Base-by-base conservation (phyloP, 2,329 filamentous ascomycete genomes). In the Chrysosporium keratinophilum region DNA sequence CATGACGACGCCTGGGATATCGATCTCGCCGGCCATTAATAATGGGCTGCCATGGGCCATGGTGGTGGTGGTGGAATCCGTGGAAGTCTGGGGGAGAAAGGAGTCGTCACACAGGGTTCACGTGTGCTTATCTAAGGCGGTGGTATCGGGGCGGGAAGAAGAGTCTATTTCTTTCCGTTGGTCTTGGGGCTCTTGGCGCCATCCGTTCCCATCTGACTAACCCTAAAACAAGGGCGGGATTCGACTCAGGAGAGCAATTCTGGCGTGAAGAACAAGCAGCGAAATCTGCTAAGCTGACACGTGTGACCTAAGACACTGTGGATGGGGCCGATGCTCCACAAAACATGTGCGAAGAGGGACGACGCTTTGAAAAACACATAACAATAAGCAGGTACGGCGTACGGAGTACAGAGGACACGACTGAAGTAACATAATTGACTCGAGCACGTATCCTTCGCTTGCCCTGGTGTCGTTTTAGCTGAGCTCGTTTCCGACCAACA, bases 271-370 rank as follows among this genome's bases (percentile, higher is more conserved):
- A 40, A 49, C 46, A n/a, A 49, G 20, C n/a, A 7, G 23, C 23
- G 23, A 28, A 15, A 42, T 28, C 48, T 50, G 48, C 48, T 50
- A 43, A 35, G 10, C 48, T 33, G 48, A 50, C 48, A 50, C 48
- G 48, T 50, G 48, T 50, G 48, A 50, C 48, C 23, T 42, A 20
- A 50, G 40, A 50, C 28, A 15, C 42, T 14, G 7, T 28, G 46
- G 31, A 50, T 50, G 48, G 48, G 48, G 48, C 48, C 48, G 39
- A 34, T 42, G 48, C 48, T 50, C 48, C 48, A 50, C 48, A 42
- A 50, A 43, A 50, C 48, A 50, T 50, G 48, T 50, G 48, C 17
- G 46, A 41, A 47, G n/a, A 37, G 35, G 23, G 23, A 28, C 23
- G 23, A 28, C 23, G 23, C 23, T 28, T 28, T 28, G 23, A 28